Base-by-base conservation (phyloP, 768 basidiomycete genomes). In the Lactarius akahatsu region DNA sequence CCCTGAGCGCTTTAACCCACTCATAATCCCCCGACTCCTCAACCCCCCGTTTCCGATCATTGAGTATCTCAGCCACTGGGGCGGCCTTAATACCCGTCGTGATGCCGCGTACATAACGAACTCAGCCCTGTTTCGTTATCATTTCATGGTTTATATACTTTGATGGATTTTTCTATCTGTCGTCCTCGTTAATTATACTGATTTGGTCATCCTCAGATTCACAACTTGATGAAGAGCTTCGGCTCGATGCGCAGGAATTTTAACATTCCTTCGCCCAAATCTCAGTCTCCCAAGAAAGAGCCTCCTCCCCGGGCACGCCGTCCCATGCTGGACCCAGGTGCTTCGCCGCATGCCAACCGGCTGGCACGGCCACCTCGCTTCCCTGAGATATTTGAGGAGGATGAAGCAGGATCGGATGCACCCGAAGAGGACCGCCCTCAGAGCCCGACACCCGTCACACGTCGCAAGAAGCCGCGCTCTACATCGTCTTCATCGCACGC, bases 321-420 rank as follows among this genome's bases (percentile, higher is more conserved):
- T 64, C 83, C 83, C 32, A 72, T 76, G 26, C 72, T 76, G 45
- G 78, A 80, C 71, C 77, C 77, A 13, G 78, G 78, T 61, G 65
- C 78, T 63, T 82, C 83, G 18, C 85, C 84, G 1, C 81, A 82
- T 62, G 75, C 78, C 30, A 80, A 80, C 69, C 85, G 87, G 47
- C 80, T 90, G 62, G 83, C 87, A n/a, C 83, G 86, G 59, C 78
- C 84, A 47, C 90, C 88, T 10, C 87, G 82, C 61, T 74, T 90
- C 43, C 88, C 89, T 0, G 86, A 83, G 18, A 90, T 90, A 61
- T 71, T 77, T 36, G 89, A 90, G 72, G 89, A 90, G 55, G 87
- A 89, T 1, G 89, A 91, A 72, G 79, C 80, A 20, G 73, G 74
- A 26, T 81, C 81, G 26, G 80, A 81, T 1, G 79, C 78, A 10